Conservation (phyloP, 2,329 filamentous ascomycete genomes). For the Harringtonia lauricola region DNA sequence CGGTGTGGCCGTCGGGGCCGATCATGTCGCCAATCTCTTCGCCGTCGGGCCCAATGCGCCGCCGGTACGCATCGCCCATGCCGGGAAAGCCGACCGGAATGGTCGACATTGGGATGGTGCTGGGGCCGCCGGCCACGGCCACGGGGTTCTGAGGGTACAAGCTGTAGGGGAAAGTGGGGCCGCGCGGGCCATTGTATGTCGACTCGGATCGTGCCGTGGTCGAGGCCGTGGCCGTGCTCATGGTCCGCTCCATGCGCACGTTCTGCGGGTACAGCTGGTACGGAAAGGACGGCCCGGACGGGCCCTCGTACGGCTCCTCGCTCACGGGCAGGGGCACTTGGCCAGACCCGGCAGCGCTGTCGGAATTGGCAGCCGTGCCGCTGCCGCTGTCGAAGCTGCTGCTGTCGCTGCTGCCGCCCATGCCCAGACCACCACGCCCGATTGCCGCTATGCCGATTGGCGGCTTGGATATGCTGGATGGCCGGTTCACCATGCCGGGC, state of each 20-base stretch:
- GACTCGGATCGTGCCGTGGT: slow-evolving; percentile 20
- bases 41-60: slow-evolving; percentile 65
- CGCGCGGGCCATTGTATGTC: slow-evolving; percentile 48
- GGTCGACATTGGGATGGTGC: slow-evolving; percentile 11
- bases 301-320: slow-evolving; percentile 60
- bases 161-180: slow-evolving; percentile 74
- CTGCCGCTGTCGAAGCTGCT: slow-evolving; percentile 5
- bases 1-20: slow-evolving; percentile 77
- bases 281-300: slow-evolving; percentile 67
- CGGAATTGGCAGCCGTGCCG: slow-evolving; percentile 14
- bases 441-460: too few species aligned
- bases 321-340: slow-evolving; percentile 18
- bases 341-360: neutral
- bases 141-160: slow-evolving; percentile 77
- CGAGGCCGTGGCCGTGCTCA: slow-evolving; percentile 47
- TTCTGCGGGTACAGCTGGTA: slow-evolving; percentile 78
- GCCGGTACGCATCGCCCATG: slow-evolving; percentile 53
- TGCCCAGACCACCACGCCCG: neutral
- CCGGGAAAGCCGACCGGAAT: slow-evolving; percentile 70
- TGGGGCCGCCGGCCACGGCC: slow-evolving; percentile 35
- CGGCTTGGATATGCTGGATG: slow-evolving; percentile 46
- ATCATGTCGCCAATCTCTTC: slow-evolving; percentile 83
- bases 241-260: slow-evolving; percentile 61
- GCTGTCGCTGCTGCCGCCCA: slow-evolving; percentile 13
- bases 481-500: slow-evolving; percentile 12